phyloP scores from a whole-genome alignment of 2,329 filamentous ascomycete species.

The Calonectria crousiana region DNA sequence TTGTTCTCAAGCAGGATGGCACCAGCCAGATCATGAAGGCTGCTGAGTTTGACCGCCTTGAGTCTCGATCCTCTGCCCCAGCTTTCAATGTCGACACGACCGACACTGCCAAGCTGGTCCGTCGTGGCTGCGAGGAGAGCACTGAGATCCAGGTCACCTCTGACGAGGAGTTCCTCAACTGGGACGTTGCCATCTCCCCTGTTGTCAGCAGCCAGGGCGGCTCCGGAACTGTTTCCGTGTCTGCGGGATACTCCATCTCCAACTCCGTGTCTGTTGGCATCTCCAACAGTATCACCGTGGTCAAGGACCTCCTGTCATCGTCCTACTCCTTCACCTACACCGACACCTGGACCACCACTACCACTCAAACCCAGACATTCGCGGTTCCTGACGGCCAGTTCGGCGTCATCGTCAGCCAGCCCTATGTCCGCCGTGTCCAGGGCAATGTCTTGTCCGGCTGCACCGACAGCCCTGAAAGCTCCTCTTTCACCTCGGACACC shows the following conservation, averaged over 20 bases:
- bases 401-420: slow-evolving; percentile 40
- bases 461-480: slow-evolving; percentile 27
- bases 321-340: slow-evolving; percentile 31
- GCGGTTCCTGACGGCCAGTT: slow-evolving; percentile 30
- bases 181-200: slow-evolving; percentile 40
- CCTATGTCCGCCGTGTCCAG: slow-evolving; percentile 36
- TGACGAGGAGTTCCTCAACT: slow-evolving; percentile 38
- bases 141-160: slow-evolving; percentile 35
- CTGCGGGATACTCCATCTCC: slow-evolving; percentile 28
- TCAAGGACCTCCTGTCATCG: slow-evolving; percentile 21
- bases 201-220: slow-evolving; percentile 36
- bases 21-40: slow-evolving; percentile 36
- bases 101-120: not conserved
- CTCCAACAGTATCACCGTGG: not conserved
- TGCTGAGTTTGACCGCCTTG: slow-evolving; percentile 32
- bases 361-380: slow-evolving; percentile 33
- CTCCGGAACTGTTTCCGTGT: slow-evolving; percentile 27
- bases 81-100: not conserved
- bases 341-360: slow-evolving; percentile 29
- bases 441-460: slow-evolving; percentile 34
- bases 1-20: slow-evolving; percentile 35
- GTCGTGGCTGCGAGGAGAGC: slow-evolving; percentile 34
- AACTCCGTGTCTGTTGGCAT: slow-evolving; percentile 29
- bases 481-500: slow-evolving; percentile 27
- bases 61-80: slow-evolving; percentile 14